A percentile compares a stretch with the other conserved stretches of the same genome.
phyloP scores from a whole-genome alignment of 768 basidiomycete genomes.

The Melanogaster broomeanus region DNA sequence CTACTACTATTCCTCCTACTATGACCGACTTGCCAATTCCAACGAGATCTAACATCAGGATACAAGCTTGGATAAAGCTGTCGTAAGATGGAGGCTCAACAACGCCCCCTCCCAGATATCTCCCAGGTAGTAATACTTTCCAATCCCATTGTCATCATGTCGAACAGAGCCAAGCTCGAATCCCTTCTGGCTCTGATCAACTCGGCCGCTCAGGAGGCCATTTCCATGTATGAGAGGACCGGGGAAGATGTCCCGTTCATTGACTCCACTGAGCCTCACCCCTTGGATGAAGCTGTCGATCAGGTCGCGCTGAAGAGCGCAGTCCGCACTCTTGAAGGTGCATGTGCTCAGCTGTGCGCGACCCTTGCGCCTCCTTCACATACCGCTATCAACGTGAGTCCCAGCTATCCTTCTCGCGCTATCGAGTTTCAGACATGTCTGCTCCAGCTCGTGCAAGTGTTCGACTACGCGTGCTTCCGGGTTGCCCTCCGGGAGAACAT shows the following conservation, averaged over 20 bases:
- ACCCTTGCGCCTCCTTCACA: slow-evolving; percentile 19
- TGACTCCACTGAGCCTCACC: slow-evolving; percentile 32
- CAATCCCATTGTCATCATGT: slow-evolving; percentile 9
- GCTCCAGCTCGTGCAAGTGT: slow-evolving; percentile 26
- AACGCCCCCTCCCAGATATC: background rate
- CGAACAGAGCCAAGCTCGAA: slow-evolving; percentile 24
- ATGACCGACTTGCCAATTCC: no score
- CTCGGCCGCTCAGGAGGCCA: slow-evolving; percentile 32
- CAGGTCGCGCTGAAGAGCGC: background rate
- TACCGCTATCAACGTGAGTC: slow-evolving; percentile 33
- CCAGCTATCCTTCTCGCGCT: background rate
- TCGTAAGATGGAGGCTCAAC: background rate
- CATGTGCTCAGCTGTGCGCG: slow-evolving; percentile 5
- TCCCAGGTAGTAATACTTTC: background rate
- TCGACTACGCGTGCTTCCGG: slow-evolving; percentile 30
- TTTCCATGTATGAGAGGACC: slow-evolving; percentile 33
- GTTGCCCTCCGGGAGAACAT: slow-evolving; percentile 29
- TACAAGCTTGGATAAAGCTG: background rate
- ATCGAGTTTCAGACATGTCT: background rate
- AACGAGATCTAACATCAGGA: no score
- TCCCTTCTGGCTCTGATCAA: slow-evolving; percentile 33
- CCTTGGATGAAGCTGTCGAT: slow-evolving; percentile 1
- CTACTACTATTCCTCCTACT: no score
- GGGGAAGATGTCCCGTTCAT: slow-evolving; percentile 34
- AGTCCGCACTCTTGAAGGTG: slow-evolving; percentile 3